A percentile compares a stretch with the other conserved stretches of the same genome.
phyloP scores from a whole-genome alignment of 73 alveolate species.

The Blepharisma japonicum region DNA sequence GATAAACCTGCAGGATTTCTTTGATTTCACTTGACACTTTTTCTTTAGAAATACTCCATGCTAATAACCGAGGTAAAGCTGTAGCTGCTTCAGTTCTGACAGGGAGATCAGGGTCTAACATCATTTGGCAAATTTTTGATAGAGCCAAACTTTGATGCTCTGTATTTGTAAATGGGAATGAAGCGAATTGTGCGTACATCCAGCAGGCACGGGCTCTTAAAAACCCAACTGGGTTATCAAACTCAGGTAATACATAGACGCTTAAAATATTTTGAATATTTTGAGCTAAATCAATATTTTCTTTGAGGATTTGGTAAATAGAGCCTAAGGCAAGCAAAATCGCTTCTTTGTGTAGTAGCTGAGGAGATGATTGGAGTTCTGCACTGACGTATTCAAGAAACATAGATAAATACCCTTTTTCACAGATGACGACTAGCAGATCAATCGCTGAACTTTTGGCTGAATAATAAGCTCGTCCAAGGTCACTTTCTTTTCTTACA shows the following conservation, averaged over 20 bases:
- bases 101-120: slow-evolving; percentile 68
- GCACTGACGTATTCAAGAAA: not conserved
- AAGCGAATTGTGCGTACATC: slow-evolving; percentile 72
- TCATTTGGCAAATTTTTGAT: slow-evolving; percentile 41
- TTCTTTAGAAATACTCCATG: slow-evolving; percentile 51
- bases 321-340: slow-evolving; percentile 46
- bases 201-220: slow-evolving; percentile 76
- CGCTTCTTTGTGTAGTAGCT: slow-evolving; percentile 56
- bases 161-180: slow-evolving; percentile 45
- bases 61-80: slow-evolving; percentile 51
- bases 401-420: not conserved
- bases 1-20: slow-evolving; percentile 56
- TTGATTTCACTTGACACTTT: slow-evolving; percentile 58
- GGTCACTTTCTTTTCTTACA: slow-evolving; percentile 1
- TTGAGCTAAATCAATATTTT: slow-evolving; percentile 31
- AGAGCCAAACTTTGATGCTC: slow-evolving; percentile 40
- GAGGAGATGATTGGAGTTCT: slow-evolving; percentile 27
- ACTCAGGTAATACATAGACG: slow-evolving; percentile 65
- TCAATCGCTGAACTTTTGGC: slow-evolving; percentile 6
- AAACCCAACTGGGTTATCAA: slow-evolving; percentile 56
- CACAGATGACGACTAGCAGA: not conserved
- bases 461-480: slow-evolving; percentile 10
- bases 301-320: slow-evolving; percentile 31
- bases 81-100: slow-evolving; percentile 74
- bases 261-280: slow-evolving; percentile 44